phyloP scores from a whole-genome alignment of 805 yeast genomes.

The Barnettozyma californica region DNA sequence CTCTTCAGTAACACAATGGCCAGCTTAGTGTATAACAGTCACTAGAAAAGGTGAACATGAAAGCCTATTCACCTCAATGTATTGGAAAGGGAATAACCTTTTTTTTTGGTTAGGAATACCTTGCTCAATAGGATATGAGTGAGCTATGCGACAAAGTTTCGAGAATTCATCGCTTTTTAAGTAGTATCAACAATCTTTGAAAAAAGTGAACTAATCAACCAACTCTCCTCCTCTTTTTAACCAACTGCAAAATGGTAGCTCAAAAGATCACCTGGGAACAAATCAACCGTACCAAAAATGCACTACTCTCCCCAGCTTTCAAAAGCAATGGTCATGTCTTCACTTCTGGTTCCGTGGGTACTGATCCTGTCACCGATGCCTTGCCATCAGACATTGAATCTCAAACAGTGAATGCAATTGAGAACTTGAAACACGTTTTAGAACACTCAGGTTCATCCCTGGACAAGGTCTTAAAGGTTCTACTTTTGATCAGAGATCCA shows the following conservation, averaged over 20 bases:
- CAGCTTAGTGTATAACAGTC: too few relatives aligned
- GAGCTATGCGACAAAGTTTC: background rate
- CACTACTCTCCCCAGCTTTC: constrained; percentile 37
- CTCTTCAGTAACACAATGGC: too few relatives aligned
- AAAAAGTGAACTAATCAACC: background rate
- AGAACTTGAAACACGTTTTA: constrained; percentile 37
- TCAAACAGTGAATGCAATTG: constrained; percentile 41
- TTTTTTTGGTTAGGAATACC: too few relatives aligned
- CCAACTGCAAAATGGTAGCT: constrained; percentile 11
- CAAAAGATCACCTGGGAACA: constrained; percentile 32
- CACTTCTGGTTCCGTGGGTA: constrained; percentile 46
- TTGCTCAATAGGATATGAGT: too few relatives aligned
- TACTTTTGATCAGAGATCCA: constrained; percentile 42
- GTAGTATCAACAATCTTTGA: too few relatives aligned
- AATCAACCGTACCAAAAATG: constrained; percentile 26
- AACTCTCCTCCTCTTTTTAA: background rate
- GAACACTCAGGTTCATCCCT: constrained; percentile 40
- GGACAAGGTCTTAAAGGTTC: constrained; percentile 43
- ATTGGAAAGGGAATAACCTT: too few relatives aligned
- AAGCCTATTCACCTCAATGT: too few relatives aligned
- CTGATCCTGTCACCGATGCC: constrained; percentile 35
- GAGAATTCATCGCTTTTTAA: background rate
- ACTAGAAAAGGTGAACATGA: too few relatives aligned
- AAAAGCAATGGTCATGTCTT: constrained; percentile 38
- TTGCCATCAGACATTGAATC: constrained; percentile 37